Evolutionary conservation across 768 basidiomycete species (phyloP).

Genomic region (Megacollybia marginata): DNA sequence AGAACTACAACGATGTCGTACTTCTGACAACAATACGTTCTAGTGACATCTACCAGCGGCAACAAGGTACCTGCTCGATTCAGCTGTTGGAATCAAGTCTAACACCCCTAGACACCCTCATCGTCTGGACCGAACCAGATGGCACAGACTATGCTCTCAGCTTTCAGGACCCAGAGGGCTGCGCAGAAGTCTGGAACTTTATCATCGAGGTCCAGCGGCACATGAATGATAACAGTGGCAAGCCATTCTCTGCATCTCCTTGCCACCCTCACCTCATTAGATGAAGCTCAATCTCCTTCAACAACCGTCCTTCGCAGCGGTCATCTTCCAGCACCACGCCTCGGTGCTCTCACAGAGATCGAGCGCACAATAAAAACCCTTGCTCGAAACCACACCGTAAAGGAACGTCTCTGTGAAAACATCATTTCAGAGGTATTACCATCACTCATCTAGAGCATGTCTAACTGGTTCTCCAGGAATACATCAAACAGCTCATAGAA

Average conservation of each 20-base stretch:
- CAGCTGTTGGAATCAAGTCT: constrained; percentile 5
- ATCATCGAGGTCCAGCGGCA: constrained; percentile 89
- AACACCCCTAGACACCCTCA: constrained; percentile 72
- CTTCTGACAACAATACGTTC: constrained; percentile 75
- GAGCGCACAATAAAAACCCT: constrained; percentile 73
- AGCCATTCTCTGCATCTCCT: background rate
- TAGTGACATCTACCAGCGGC: constrained; percentile 80
- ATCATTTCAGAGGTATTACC: constrained; percentile 71
- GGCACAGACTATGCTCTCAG: constrained; percentile 94
- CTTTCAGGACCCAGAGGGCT: constrained; percentile 94
- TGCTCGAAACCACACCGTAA: constrained; percentile 61
- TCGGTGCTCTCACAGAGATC: constrained; percentile 74
- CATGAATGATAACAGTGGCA: constrained; percentile 58
- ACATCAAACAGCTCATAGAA: constrained; percentile 79
- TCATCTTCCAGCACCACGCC: constrained; percentile 65
- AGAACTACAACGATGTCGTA: constrained; percentile 63
- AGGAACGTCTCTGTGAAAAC: constrained; percentile 85
- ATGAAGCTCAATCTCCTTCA: too few relatives aligned
- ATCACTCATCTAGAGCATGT: background rate
- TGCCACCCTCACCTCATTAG: too few relatives aligned
- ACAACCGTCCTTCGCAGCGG: constrained; percentile 37
- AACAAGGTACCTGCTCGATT: constrained; percentile 52
- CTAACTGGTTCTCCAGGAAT: constrained; percentile 47
- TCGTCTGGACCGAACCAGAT: constrained; percentile 97
- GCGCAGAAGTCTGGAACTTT: constrained; percentile 96